Evolutionary conservation across 2,329 filamentous ascomycete genomes (phyloP), one percentile per base, ranked within the genome.

Genomic region (Penicillium nordicum): DNA sequence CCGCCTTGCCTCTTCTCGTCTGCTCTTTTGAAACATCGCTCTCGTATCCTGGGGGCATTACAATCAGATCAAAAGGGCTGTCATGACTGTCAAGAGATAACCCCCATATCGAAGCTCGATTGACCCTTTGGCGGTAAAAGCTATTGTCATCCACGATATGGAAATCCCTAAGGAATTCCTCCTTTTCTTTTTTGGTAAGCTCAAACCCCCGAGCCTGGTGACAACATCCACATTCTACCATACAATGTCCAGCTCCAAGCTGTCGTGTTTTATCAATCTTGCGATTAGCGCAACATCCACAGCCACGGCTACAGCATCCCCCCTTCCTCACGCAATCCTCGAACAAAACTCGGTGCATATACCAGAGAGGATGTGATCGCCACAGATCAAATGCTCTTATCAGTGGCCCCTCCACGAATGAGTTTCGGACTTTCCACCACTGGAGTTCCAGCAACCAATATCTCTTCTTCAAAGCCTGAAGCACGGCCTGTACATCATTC

Each of bases 191-290:
- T 27, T 16, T 16, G 0, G 50, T 23, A 23, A 45, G 32, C 2
- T 57, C 40, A 44, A 57, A 57, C 0, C 55, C 45, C 21, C 50
- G 55, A n/a, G 27, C 23, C 32, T 6, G 21, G 18, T 16, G 23
- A 23, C 55, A 57, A 34, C 55, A 57, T 30, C 37, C 43, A 29
- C 55, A 57, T 30, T 8, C 40, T 29, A 50, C 8, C 9, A 12
- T 57, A 41, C 50, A 57, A 44, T 54, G 55, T 32, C 55, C 50
- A 40, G 29, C 34, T 27, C 50, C 55, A 50, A 57, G 30, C 30
- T 18, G 21, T n/a, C 34, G 30, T 32, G 36, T 46, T 4, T 18
- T 18, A 34, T 48, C 11, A 30, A 27, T 38, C 18, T 42, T 44
- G 7, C 38, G 50, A 36, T 48, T 1, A 34, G n/a, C 36, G 27